These are phyloP conservation scores for Pseudotsuga menziesii DNA, from an alignment of 75 land plant species.

Conservation along the genomic window DNA sequence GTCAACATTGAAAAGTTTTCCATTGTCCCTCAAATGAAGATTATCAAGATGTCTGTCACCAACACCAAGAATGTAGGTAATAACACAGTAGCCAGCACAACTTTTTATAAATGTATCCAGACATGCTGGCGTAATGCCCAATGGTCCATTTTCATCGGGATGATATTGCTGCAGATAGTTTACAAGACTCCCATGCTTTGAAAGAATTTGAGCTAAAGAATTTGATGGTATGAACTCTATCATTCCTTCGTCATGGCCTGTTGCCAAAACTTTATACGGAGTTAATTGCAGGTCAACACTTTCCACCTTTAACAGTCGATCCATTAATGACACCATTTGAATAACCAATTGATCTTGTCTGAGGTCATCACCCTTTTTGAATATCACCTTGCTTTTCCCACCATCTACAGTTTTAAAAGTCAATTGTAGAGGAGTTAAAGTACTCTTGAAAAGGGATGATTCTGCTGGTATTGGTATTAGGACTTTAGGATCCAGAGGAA, in stretches of 20 bases:
- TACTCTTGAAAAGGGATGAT: conserved; percentile 88
- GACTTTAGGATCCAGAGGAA: conserved; percentile 77
- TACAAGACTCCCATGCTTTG: conserved; percentile 81
- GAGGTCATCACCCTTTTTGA: conserved; percentile 98
- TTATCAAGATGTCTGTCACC: too few relatives aligned
- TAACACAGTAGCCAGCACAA: too few relatives aligned
- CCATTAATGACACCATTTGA: neutral
- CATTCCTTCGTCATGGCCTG: conserved; percentile 98
- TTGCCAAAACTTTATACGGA: conserved; percentile 92
- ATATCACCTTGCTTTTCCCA: conserved; percentile 82
- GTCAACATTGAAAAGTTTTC: too few relatives aligned
- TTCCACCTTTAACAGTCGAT: too few relatives aligned
- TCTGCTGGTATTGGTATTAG: conserved; percentile 79
- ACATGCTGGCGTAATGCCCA: too few relatives aligned
- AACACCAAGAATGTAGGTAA: too few relatives aligned
- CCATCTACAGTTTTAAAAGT: conserved; percentile 77
- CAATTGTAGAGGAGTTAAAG: conserved; percentile 75
- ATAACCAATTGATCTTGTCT: conserved; percentile 96
- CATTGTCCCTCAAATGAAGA: too few relatives aligned
- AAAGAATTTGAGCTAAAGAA: conserved; percentile 88
- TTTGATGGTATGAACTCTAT: conserved; percentile 92
- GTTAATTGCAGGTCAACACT: conserved; percentile 93
- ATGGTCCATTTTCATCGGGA: too few relatives aligned
- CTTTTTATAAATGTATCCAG: too few relatives aligned
- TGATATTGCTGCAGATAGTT: conserved; percentile 72